Base-by-base conservation (phyloP, 192 early-diverging fungal species). In the Coemansia sp. region DNA sequence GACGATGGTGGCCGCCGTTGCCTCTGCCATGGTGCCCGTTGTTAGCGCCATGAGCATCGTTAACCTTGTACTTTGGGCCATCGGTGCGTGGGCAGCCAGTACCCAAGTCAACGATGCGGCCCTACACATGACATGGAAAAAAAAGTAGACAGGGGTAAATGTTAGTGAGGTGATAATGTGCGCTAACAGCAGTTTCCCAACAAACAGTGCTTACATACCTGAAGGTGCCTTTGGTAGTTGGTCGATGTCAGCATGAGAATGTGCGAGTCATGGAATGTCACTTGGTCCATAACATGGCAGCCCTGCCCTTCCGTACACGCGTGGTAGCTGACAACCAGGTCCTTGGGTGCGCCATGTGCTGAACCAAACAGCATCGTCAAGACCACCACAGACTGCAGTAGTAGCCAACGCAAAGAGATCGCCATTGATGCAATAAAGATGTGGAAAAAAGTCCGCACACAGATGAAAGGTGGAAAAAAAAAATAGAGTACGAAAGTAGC, bases 281-380 rank as follows among this genome's bases (percentile, higher is more conserved):
- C 66, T 55, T 84, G 73, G 36, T 70, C 66, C 38, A 75, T 70
- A 16, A 78, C 62, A 65, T 84, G 81, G 44, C 81, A 84, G 33
- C 81, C 81, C 65, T 84, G 55, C 1, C 81, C 81, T 13, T 69
- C 68, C 0, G 68, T 68, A 31, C 81, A 84, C 10, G 65, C 34
- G 12, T 70, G 81, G 69, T 84, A 78, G 70, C 81, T 77, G 36
- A 84, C 67, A 3, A 78, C 71, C 51, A 84, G 70, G 60, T 84
- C 81, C 61, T 73, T 73, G 11, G 61, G 29, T 18, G 63, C 46
- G 33, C 73, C 63, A 7, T 66, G n/a, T 18, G 20, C 66, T 41
- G 8, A 66, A 42, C 62, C 34, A 29, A 65, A 57, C 46, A 78
- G 46, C 62, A 49, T 18, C 65, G 61, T 36, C 43, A 74, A 51